phyloP scores from a whole-genome alignment of 208 protist species.

The Trypanosoma conorhini region DNA sequence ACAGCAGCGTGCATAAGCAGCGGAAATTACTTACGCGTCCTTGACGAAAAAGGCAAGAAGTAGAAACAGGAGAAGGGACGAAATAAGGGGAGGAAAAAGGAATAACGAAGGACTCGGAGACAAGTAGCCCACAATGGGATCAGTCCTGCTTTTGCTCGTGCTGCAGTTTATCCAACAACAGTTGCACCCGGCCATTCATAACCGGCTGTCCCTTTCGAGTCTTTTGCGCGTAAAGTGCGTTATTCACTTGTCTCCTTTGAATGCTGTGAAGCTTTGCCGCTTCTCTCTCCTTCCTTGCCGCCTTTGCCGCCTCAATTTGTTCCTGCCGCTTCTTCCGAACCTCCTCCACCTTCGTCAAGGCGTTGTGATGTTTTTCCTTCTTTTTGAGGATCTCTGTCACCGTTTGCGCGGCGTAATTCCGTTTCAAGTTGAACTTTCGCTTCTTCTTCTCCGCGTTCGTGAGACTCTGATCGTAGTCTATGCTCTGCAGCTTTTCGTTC shows the following conservation, averaged over 20 bases:
- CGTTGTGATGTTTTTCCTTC: constrained; percentile 56
- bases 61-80: neutral
- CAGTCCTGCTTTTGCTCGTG: constrained; percentile 12
- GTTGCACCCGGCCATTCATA: constrained; percentile 69
- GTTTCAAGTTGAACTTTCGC: constrained; percentile 87
- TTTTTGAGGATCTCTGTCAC: constrained; percentile 68
- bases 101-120: constrained; percentile 4
- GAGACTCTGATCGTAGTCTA: constrained; percentile 86
- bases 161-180: constrained; percentile 65
- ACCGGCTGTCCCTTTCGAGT: constrained; percentile 83
- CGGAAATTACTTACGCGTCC: neutral
- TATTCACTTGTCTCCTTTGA: constrained; percentile 46
- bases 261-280: constrained; percentile 47
- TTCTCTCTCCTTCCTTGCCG: constrained; percentile 45
- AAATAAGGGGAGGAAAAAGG: constrained; percentile 14
- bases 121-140: neutral
- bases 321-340: constrained; percentile 53
- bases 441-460: constrained; percentile 88
- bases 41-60: neutral
- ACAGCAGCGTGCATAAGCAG: neutral
- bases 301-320: constrained; percentile 42
- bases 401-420: constrained; percentile 78
- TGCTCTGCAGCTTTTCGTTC: constrained; percentile 47
- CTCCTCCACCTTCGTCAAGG: constrained; percentile 59
- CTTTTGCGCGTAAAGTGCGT: constrained; percentile 58